These are phyloP conservation scores for Annulohypoxylon stygium DNA, from an alignment of 495 filamentous ascomycete species.

Conservation along the genomic window DNA sequence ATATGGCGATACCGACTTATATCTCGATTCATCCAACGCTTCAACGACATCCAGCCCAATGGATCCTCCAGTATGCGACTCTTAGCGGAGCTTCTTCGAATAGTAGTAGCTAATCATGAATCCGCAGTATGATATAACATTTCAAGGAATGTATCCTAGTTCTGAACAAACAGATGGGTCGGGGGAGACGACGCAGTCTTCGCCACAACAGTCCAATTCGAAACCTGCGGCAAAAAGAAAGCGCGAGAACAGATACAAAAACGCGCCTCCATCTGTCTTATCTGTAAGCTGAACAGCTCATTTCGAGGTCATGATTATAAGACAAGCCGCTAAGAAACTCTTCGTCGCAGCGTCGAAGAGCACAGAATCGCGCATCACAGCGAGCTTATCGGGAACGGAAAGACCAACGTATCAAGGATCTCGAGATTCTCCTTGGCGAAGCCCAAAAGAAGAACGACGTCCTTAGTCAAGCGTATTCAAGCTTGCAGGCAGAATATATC, in stretches of 20 bases:
- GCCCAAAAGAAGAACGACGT: constrained; percentile 60
- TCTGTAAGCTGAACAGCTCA: constrained; percentile 53
- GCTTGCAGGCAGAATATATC: constrained; percentile 58
- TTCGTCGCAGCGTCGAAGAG: constrained; percentile 63
- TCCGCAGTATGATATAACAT: constrained; percentile 54
- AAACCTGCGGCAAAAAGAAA: constrained; percentile 61
- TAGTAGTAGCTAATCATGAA: constrained; percentile 31
- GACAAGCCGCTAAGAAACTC: constrained; percentile 38
- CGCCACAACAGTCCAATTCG: constrained; percentile 52
- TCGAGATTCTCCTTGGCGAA: constrained; percentile 79
- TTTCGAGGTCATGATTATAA: not conserved
- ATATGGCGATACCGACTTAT: constrained; percentile 57
- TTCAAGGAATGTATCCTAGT: constrained; percentile 54
- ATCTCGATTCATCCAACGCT: constrained; percentile 52
- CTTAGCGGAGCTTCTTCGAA: not conserved
- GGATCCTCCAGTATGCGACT: constrained; percentile 54
- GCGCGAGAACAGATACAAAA: constrained; percentile 64
- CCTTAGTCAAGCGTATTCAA: constrained; percentile 57
- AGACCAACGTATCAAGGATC: constrained; percentile 83
- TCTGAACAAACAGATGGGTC: constrained; percentile 52
- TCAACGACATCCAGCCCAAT: constrained; percentile 59
- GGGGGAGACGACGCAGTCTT: constrained; percentile 52
- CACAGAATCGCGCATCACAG: constrained; percentile 73
- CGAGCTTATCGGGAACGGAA: constrained; percentile 88
- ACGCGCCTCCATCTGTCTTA: constrained; percentile 62